Base-by-base conservation (phyloP, 2,329 filamentous ascomycete species). In the Chaetomium sp. region DNA sequence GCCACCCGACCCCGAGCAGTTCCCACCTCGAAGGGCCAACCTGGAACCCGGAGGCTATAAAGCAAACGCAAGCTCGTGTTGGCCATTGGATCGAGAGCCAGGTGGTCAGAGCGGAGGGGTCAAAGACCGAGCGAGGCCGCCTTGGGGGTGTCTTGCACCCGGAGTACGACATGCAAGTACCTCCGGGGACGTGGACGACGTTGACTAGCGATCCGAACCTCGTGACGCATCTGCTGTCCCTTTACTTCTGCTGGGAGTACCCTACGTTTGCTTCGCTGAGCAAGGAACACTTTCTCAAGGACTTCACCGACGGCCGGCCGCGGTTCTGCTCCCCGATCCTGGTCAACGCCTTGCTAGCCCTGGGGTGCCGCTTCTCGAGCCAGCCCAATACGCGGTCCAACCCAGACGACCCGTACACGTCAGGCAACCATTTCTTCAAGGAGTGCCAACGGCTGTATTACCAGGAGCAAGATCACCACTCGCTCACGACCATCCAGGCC, bases 231-330 rank as follows among this genome's bases (percentile, higher is more conserved):
- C 73, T 88, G 8, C 70, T 88, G 52, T 76, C 79, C 0, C 72
- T 88, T 36, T 89, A 88, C 70, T 89, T 89, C 61, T 87, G 84
- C 72, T 89, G 86, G 80, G 82, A 87, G 61, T 88, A 90, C 66
- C 85, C 87, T 2, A 89, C 86, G 10, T 89, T 88, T 69, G 82
- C 85, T 3, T 82, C 87, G 2, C 77, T 90, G 45, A 87, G 84
- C 65, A 85, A 87, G 65, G 84, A 88, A 62, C 81, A 86, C 64
- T 89, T 89, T 63, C 72, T 86, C 56, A 76, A 76, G 51, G 86
- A 89, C 67, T 88, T 87, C 64, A 71, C 75, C 40, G 74, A 77
- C 8, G 84, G 83, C 1, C 73, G 79, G 14, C 74, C 77, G 47
- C 79, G 85, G 36, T 88, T 84, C 68, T 89, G 86, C 71, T 88